These are phyloP conservation scores for Ichthyophthirius multifiliis DNA, from an alignment of 169 alveolate species.

Conservation along the genomic window DNA sequence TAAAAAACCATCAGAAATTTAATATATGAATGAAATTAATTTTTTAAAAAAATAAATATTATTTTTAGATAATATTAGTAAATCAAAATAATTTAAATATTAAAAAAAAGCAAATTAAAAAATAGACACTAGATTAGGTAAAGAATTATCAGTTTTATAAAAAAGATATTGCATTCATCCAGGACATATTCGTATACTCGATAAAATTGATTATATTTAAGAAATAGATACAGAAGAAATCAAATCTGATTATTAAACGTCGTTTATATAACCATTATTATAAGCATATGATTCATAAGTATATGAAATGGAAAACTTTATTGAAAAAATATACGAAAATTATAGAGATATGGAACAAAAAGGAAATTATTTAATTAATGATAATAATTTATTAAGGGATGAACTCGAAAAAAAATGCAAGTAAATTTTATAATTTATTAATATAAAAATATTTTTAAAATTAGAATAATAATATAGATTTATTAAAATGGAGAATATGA, in stretches of 20 bases:
- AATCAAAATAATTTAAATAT: not conserved
- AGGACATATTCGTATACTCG: no score
- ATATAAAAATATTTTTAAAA: no score
- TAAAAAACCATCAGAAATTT: slow-evolving; percentile 2
- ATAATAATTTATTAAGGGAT: not conserved
- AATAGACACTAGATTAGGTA: not conserved
- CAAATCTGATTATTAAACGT: not conserved
- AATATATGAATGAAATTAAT: not conserved
- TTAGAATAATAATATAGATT: no score
- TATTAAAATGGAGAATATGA: no score
- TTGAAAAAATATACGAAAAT: not conserved
- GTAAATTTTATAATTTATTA: not conserved
- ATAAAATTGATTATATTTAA: not conserved
- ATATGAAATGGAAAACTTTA: not conserved
- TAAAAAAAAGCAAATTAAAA: not conserved
- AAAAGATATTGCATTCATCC: not conserved
- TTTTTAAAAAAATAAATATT: not conserved
- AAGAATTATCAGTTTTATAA: not conserved
- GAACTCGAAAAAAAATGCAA: not conserved
- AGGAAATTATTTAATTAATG: not conserved
- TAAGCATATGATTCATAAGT: not conserved
- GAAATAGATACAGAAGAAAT: not conserved
- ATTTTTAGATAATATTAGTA: slow-evolving; percentile 1
- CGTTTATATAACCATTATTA: not conserved
- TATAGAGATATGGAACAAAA: slow-evolving; percentile 6